A percentile compares a stretch with the other conserved stretches of the same genome.
Evolutionary conservation across 2,329 filamentous ascomycete genomes (phyloP).

Genomic region (Leptosphaerulina australis): DNA sequence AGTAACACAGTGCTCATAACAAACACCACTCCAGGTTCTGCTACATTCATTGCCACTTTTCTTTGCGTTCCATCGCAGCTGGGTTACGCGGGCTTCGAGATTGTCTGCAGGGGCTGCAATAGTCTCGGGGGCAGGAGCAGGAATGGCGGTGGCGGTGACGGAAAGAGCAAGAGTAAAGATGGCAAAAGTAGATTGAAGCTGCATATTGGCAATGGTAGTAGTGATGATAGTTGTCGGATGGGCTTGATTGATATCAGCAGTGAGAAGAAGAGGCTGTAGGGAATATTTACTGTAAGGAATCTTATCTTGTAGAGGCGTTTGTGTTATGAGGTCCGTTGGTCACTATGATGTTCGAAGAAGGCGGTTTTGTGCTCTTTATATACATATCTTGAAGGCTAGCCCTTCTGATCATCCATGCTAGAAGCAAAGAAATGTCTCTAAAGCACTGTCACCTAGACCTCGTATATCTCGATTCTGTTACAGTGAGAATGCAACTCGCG

Average conservation of each 20-base stretch:
- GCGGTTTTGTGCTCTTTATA: background rate
- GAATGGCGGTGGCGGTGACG: background rate
- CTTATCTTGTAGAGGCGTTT: background rate
- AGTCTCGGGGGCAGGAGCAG: background rate
- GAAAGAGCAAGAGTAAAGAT: background rate
- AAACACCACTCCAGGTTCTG: background rate
- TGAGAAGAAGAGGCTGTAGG: background rate
- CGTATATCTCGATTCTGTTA: background rate
- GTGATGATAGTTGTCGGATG: background rate
- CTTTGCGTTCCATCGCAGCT: background rate
- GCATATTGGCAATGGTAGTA: background rate
- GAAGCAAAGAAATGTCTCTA: background rate
- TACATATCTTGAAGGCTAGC: background rate
- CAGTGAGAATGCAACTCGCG: background rate
- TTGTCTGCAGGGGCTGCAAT: background rate
- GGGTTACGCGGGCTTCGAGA: background rate
- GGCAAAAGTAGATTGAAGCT: background rate
- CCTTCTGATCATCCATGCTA: background rate
- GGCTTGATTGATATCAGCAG: background rate
- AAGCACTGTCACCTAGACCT: background rate
- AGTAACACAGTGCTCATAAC: background rate
- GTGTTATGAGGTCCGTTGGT: background rate
- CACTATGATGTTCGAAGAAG: background rate
- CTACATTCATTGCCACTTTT: background rate
- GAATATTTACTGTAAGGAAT: background rate